Evolutionary conservation across 1,284 basidiomycete genomes (phyloP).

Genomic region (Moesziomyces globuligerus): DNA sequence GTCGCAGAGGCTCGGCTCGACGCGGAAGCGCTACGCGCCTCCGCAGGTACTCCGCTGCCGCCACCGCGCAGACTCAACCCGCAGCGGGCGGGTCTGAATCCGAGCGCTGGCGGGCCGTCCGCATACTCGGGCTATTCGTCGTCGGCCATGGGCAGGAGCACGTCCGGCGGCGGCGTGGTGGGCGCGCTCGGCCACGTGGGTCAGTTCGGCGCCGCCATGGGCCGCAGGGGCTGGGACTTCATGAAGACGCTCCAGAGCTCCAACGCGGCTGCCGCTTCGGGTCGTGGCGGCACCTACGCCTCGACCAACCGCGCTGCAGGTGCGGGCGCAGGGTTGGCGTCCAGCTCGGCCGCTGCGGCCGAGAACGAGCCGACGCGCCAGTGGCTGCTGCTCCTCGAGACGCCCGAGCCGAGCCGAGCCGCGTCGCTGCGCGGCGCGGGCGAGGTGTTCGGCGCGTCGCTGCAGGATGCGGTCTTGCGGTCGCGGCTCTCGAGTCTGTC

Average conservation of each 20-base stretch:
- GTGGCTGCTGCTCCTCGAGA: constrained; percentile 35
- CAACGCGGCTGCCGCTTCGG: constrained; percentile 4
- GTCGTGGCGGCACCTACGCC: constrained; percentile 1
- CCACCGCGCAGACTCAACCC: constrained; percentile 29
- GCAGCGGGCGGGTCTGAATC: neutral
- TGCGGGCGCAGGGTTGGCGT: neutral
- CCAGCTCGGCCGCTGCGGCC: constrained; percentile 1
- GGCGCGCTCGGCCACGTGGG: constrained; percentile 48
- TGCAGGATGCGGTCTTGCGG: constrained; percentile 52
- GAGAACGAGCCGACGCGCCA: constrained; percentile 49
- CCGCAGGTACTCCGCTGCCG: constrained; percentile 39
- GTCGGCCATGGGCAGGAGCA: constrained; percentile 13
- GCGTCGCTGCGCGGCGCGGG: neutral
- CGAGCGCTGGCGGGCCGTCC: neutral
- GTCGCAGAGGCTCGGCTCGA: constrained; percentile 22
- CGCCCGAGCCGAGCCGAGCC: neutral
- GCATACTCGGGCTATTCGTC: neutral
- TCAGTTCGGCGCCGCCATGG: constrained; percentile 51
- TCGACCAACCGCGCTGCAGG: constrained; percentile 1
- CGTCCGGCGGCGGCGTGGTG: constrained; percentile 26
- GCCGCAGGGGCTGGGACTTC: constrained; percentile 55
- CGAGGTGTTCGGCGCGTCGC: constrained; percentile 54
- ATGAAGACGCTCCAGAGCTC: constrained; percentile 39
- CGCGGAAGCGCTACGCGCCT: constrained; percentile 31
- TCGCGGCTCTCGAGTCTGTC: constrained; percentile 36